Conservation (phyloP, 78 protist genomes). For the Andalucia godoyi region DNA sequence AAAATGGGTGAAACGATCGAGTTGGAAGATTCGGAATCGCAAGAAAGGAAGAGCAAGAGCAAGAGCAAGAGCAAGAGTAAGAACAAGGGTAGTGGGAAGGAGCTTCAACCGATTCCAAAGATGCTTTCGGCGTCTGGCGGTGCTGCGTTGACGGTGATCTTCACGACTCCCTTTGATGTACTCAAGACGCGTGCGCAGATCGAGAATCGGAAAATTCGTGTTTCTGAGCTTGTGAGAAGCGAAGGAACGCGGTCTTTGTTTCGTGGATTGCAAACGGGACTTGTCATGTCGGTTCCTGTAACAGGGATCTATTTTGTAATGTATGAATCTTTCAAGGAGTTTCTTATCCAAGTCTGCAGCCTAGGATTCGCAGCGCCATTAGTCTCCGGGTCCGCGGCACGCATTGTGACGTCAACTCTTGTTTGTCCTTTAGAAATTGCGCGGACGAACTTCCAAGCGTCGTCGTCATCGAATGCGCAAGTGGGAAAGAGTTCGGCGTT, state of each 20-base stretch:
- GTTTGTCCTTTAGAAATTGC: conserved; percentile 43
- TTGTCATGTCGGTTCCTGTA: conserved; percentile 14
- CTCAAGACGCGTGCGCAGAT: conserved; percentile 18
- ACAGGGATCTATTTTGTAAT: background rate
- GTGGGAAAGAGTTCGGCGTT: no score
- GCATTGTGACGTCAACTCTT: conserved; percentile 32
- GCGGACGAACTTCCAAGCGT: conserved; percentile 47
- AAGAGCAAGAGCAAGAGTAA: background rate
- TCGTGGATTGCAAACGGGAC: conserved; percentile 25
- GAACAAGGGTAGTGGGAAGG: background rate
- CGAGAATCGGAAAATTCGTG: background rate
- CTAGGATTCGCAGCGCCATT: conserved; percentile 8
- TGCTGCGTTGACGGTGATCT: conserved; percentile 2
- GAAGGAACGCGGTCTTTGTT: conserved; percentile 29
- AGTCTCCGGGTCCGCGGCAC: conserved; percentile 29
- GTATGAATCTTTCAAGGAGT: background rate
- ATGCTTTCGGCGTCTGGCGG: no score
- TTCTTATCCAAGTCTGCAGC: background rate
- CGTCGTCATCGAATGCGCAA: background rate
- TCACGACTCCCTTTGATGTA: conserved; percentile 33
- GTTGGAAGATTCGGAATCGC: no score
- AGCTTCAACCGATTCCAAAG: background rate
- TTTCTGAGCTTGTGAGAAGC: background rate
- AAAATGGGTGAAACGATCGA: no score
- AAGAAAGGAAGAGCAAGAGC: no score